phyloP scores from a whole-genome alignment of 768 basidiomycete genomes.

The Coprinopsis marcescibilis region DNA sequence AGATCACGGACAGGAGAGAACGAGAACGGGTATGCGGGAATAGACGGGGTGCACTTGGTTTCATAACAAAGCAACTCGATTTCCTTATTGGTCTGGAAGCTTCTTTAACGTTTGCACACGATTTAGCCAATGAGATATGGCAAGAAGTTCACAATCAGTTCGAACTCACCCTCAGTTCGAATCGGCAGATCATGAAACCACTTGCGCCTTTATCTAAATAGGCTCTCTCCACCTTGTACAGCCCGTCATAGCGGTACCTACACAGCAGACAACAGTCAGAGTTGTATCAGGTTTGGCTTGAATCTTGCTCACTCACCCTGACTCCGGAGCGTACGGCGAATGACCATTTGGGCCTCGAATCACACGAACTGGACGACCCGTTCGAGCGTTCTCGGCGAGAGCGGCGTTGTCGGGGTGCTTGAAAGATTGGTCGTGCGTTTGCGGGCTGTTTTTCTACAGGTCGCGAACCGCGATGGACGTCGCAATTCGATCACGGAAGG shows the following conservation, averaged over 20 bases:
- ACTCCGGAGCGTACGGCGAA: not conserved
- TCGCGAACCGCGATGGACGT: too few relatives aligned
- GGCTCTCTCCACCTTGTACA: conserved; percentile 1
- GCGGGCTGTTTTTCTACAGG: conserved; percentile 16
- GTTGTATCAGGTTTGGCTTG: not conserved
- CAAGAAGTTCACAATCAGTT: too few relatives aligned
- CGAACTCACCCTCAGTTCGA: not conserved
- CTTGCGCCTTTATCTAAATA: not conserved
- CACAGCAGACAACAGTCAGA: too few relatives aligned
- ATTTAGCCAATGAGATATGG: too few relatives aligned
- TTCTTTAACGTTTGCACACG: too few relatives aligned
- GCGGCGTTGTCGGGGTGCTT: conserved; percentile 28
- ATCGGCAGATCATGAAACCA: not conserved
- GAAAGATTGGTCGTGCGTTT: conserved; percentile 30
- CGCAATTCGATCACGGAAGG: too few relatives aligned
- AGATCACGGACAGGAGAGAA: too few relatives aligned
- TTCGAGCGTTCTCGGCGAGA: conserved; percentile 27
- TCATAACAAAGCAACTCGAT: too few relatives aligned
- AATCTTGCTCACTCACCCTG: not conserved
- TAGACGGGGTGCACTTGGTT: too few relatives aligned
- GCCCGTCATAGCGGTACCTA: conserved; percentile 2
- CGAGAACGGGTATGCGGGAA: too few relatives aligned
- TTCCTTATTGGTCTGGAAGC: too few relatives aligned
- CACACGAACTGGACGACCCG: conserved; percentile 30
- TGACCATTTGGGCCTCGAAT: not conserved